phyloP scores from a whole-genome alignment of 805 yeast genomes.

The Yamadazyma tumulicola region DNA sequence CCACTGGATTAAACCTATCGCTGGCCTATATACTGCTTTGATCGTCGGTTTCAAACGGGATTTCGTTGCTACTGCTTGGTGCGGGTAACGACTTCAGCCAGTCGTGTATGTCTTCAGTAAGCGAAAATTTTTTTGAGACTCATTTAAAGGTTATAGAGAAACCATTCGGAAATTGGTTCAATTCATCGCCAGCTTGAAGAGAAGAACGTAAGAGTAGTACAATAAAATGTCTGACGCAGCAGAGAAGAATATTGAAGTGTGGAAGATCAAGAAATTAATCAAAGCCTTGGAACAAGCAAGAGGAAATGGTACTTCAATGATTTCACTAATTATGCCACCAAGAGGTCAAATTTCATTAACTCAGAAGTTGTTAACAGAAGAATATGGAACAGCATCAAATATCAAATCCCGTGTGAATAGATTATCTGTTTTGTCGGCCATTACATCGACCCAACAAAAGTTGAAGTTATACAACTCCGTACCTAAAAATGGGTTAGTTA shows the following conservation, averaged over 20 bases:
- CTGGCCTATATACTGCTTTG: no score
- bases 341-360: slow-evolving; percentile 85
- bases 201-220: no score
- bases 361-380: slow-evolving; percentile 93
- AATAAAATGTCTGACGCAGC: slow-evolving; percentile 58
- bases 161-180: no score
- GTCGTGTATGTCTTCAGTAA: no score
- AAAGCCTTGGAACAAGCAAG: slow-evolving; percentile 85
- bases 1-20: no score
- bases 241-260: slow-evolving; percentile 97
- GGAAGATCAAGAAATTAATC: slow-evolving; percentile 96
- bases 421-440: slow-evolving; percentile 91
- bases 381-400: slow-evolving; percentile 97
- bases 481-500: slow-evolving; percentile 92
- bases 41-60: no score
- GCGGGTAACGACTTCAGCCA: no score
- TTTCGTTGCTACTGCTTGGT: no score
- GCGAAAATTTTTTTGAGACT: no score
- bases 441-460: slow-evolving; percentile 97
- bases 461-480: slow-evolving; percentile 83
- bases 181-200: no score
- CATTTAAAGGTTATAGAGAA: no score
- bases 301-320: slow-evolving; percentile 99
- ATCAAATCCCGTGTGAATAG: slow-evolving; percentile 97
- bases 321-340: slow-evolving; percentile 93